phyloP scores from a whole-genome alignment of 1,284 basidiomycete species.

The Gymnopus androsaceus region DNA sequence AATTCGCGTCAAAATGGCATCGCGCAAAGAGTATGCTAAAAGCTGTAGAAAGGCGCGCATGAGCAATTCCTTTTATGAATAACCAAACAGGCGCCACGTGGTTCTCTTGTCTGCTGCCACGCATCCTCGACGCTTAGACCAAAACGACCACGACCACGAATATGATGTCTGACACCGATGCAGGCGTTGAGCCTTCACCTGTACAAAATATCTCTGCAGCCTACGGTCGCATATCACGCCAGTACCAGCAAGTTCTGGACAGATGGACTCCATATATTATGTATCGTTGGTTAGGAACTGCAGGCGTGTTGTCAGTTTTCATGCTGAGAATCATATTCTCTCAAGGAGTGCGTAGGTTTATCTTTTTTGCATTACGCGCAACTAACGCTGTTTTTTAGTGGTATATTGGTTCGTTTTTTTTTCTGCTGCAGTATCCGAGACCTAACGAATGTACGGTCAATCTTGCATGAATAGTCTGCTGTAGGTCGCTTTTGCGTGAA shows the following conservation, averaged over 20 bases:
- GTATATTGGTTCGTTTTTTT: conserved; percentile 79
- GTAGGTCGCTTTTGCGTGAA: conserved; percentile 41
- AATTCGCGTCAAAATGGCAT: too few species aligned
- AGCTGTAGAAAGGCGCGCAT: too few species aligned
- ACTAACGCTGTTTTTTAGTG: conserved; percentile 51
- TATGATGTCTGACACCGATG: conserved; percentile 53
- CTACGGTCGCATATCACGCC: conserved; percentile 56
- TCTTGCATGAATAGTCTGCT: conserved; percentile 53
- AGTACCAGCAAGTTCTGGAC: conserved; percentile 87
- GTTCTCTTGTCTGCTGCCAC: too few species aligned
- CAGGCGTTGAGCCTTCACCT: conserved; percentile 45
- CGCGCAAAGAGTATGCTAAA: too few species aligned
- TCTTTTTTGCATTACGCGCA: conserved; percentile 1
- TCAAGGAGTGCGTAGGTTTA: conserved; percentile 75
- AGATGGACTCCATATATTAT: conserved; percentile 87
- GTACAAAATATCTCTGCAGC: conserved; percentile 54
- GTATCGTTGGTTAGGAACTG: conserved; percentile 87
- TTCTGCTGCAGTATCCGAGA: background rate
- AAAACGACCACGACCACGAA: conserved; percentile 16
- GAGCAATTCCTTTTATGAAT: too few species aligned
- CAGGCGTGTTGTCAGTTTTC: conserved; percentile 76
- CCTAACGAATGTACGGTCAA: conserved; percentile 5
- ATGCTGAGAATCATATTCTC: conserved; percentile 85
- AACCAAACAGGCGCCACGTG: too few species aligned
- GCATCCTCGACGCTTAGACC: too few species aligned